Evolutionary conservation across 2,329 filamentous ascomycete genomes (phyloP).

Genomic region (Eutypa lata): DNA sequence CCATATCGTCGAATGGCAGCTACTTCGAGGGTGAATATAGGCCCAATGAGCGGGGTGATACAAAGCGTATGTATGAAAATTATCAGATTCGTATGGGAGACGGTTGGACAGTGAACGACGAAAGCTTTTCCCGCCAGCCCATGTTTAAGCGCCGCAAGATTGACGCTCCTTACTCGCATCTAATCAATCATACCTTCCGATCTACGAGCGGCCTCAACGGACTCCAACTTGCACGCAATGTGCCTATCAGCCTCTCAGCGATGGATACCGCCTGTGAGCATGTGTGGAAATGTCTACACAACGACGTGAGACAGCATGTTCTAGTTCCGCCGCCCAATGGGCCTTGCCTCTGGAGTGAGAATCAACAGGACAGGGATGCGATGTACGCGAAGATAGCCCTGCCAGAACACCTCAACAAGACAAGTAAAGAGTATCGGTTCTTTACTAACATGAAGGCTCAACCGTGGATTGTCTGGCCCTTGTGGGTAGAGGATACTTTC

Average conservation of each 20-base stretch:
- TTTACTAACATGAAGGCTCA: constrained; percentile 13
- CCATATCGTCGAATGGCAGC: too few species aligned
- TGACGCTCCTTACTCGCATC: constrained; percentile 19
- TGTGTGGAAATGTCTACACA: constrained; percentile 19
- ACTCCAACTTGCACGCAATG: constrained; percentile 21
- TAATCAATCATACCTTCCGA: constrained; percentile 9
- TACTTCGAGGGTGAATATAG: too few species aligned
- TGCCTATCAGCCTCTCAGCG: constrained; percentile 15
- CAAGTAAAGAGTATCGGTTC: constrained; percentile 3
- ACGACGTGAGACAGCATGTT: constrained; percentile 2
- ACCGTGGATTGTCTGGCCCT: constrained; percentile 22
- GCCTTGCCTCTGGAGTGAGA: constrained; percentile 20
- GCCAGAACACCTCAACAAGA: background rate
- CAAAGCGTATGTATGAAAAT: constrained; percentile 2
- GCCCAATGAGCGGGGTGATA: too few species aligned
- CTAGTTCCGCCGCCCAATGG: constrained; percentile 17
- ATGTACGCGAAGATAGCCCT: constrained; percentile 15
- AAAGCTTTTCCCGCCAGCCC: constrained; percentile 17
- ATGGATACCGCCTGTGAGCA: constrained; percentile 20
- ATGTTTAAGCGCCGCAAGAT: constrained; percentile 15
- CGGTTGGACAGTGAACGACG: constrained; percentile 22
- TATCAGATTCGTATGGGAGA: constrained; percentile 18
- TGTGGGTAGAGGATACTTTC: constrained; percentile 25
- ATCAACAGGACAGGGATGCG: background rate
- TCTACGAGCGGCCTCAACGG: constrained; percentile 17